These are phyloP conservation scores for Fusarium foetens DNA, from an alignment of 2,329 filamentous ascomycete species.

Conservation along the genomic window DNA sequence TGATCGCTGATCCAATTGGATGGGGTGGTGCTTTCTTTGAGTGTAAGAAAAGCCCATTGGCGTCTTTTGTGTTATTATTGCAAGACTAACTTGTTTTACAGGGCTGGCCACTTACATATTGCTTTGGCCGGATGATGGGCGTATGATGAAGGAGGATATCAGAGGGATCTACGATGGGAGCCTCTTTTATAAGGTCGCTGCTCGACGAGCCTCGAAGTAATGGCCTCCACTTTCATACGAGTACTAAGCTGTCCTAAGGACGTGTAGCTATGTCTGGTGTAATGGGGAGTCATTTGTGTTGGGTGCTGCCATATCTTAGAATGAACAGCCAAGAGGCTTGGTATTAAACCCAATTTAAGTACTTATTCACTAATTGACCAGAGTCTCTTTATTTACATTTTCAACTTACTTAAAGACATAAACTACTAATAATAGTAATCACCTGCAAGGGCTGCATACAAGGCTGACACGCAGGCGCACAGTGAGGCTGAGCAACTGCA, in stretches of 20 bases:
- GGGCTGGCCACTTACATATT: background rate
- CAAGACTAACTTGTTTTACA: accelerated
- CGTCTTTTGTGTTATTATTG: background rate
- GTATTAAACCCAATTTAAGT: accelerated
- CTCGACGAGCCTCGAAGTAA: background rate
- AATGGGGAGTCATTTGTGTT: too few species aligned
- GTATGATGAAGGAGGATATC: background rate
- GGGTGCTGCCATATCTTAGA: background rate
- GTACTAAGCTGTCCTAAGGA: accelerated
- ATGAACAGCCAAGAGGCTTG: background rate
- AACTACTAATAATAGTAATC: background rate
- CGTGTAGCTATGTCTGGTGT: accelerated
- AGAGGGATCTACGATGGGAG: background rate
- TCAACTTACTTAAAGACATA: accelerated
- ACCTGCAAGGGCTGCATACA: background rate
- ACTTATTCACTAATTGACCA: background rate
- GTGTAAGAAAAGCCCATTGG: background rate
- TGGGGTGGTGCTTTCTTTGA: background rate
- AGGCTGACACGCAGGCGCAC: background rate
- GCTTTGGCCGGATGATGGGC: background rate
- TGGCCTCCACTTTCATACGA: accelerated
- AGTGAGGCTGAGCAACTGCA: background rate
- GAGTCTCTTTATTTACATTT: too few species aligned
- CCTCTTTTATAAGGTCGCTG: background rate
- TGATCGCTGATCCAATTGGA: background rate